Evolutionary conservation across 306 rosid species (phyloP), one percentile per base, ranked within the genome.

Genomic region (Fragaria nilgerrensis): DNA sequence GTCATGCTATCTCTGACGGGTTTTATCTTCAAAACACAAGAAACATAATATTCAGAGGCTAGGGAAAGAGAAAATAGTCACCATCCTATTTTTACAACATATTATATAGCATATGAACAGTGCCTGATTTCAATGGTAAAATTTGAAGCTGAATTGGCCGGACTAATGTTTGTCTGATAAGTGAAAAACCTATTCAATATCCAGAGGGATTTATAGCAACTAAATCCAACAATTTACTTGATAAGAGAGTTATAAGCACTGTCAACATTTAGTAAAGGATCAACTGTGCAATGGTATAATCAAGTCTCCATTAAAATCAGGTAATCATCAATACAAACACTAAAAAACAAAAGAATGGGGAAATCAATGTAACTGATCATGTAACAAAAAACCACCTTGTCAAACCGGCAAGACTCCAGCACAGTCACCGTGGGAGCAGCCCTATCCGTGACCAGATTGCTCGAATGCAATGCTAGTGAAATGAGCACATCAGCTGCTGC

Each of bases 1-100:
- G 91, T 83, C 83, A 96, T 92, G 79, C 99, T 90, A 62, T 96
- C 98, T 81, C 99, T 88, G 75, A 87, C 99, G 22, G 98, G 98
- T 80, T 87, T 96, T 79, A 96, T 96, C 99, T 96, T 92, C 50
- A 72, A 80, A 84, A 85, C 17, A 56, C 84, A 62, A 25, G 45
- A 81, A 63, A 73, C 56, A 50, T 12, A 39, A 69, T 5, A 67
- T 37, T 68, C 25, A 44, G 53, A 37, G 9, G 17, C 36, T 19
- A 34, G 16, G 27, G 10, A 32, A 71, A 41, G 75, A n/a, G 23
- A 39, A 8, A 7, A 59, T 12, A 11, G 5, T 15, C 37, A 63
- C 22, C 16, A 22, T 25, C 29, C 23, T 25, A n/a, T 61, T 37
- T 39, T 48, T 34, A 34, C 62, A 34, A 47, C 23, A 61, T 50